Evolutionary conservation across 257 asterid species (phyloP).

Genomic region (Capsicum rhomboideum): DNA sequence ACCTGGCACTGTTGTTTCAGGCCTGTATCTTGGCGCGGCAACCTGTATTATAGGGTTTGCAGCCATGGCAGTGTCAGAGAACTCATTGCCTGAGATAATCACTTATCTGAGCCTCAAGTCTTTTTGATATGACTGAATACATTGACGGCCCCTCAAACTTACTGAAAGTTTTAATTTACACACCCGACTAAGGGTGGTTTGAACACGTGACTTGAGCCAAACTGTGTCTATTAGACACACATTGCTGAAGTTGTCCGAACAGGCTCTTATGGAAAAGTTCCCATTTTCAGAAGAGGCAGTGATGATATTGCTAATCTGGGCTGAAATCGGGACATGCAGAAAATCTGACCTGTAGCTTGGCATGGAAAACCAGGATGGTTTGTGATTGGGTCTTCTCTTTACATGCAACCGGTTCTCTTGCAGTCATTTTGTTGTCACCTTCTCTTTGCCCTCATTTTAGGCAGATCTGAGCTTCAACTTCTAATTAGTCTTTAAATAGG

Average conservation of each 20-base stretch:
- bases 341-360: not conserved
- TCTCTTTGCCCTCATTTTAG: not conserved
- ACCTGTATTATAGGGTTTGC: not conserved
- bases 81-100: not conserved
- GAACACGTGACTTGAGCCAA: not conserved
- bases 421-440: not conserved
- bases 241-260: not conserved
- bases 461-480: not conserved
- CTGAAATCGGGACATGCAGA: not conserved
- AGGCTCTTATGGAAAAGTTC: constrained; percentile 9
- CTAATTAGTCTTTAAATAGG: no score
- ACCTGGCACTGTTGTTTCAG: not conserved
- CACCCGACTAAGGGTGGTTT: not conserved
- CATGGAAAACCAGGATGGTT: not conserved
- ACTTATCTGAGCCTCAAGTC: not conserved
- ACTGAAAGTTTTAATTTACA: not conserved
- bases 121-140: not conserved
- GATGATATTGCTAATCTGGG: not conserved
- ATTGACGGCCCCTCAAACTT: not conserved
- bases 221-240: not conserved
- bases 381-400: not conserved
- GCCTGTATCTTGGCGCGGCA: not conserved
- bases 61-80: not conserved
- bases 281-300: not conserved
- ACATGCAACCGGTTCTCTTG: not conserved